Percentiles rank a stretch among this genome's conserved stretches.
These are phyloP conservation scores for Hemileia vastatrix DNA, from an alignment of 1,284 basidiomycete species.

Conservation along the genomic window DNA sequence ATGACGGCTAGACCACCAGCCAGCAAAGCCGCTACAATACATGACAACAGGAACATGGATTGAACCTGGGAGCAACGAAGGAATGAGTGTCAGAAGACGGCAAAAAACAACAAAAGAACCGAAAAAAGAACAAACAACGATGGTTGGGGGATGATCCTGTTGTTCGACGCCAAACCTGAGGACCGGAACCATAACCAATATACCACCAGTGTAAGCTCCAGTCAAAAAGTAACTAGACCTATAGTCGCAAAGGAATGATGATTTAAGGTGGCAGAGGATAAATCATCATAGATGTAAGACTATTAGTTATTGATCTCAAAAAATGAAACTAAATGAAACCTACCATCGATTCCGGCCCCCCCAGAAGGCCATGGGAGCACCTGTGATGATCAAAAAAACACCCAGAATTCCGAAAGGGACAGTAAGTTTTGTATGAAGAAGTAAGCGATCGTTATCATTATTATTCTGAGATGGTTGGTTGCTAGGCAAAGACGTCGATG, in stretches of 20 bases:
- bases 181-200: slow-evolving; percentile 18
- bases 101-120: not conserved
- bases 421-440: slow-evolving; percentile 15
- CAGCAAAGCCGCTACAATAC: slow-evolving; percentile 8
- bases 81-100: not conserved
- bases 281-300: not conserved
- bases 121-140: not conserved
- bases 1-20: slow-evolving; percentile 19
- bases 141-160: slow-evolving; percentile 16
- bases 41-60: slow-evolving; percentile 10
- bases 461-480: no score
- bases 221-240: slow-evolving; percentile 24
- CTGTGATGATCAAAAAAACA: slow-evolving; percentile 14
- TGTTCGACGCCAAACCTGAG: slow-evolving; percentile 19
- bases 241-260: no score
- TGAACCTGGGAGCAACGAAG: slow-evolving; percentile 5
- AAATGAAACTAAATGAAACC: not conserved
- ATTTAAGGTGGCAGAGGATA: not conserved
- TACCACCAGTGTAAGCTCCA: slow-evolving; percentile 10
- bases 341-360: slow-evolving; percentile 22
- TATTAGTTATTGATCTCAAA: not conserved
- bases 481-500: no score
- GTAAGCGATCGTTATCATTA: slow-evolving; percentile 11
- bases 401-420: slow-evolving; percentile 18
- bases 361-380: slow-evolving; percentile 23